Evolutionary conservation across 495 filamentous ascomycete genomes (phyloP).

Genomic region (Lophiostoma macrostomum): DNA sequence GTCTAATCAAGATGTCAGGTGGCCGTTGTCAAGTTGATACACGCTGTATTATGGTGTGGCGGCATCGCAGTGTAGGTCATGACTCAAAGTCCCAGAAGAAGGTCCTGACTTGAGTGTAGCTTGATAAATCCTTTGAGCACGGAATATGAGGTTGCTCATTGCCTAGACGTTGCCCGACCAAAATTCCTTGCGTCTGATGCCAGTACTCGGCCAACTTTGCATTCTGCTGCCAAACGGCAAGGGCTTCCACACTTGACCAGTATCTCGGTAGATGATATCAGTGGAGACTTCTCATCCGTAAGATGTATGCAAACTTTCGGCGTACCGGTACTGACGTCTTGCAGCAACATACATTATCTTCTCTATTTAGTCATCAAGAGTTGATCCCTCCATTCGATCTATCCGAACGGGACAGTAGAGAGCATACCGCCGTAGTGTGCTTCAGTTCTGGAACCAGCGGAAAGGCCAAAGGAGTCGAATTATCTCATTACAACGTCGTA

Average conservation of each 20-base stretch:
- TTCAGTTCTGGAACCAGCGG: constrained; percentile 25
- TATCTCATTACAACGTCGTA: constrained; percentile 15
- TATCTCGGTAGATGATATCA: too few relatives aligned
- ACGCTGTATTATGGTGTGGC: constrained; percentile 14
- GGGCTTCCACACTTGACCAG: too few relatives aligned
- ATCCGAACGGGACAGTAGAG: constrained; percentile 7
- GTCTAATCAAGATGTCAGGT: neutral
- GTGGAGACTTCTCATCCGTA: too few relatives aligned
- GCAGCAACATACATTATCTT: neutral
- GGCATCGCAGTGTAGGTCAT: constrained; percentile 2
- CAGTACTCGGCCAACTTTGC: constrained; percentile 3
- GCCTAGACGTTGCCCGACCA: constrained; percentile 8
- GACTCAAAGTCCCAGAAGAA: neutral
- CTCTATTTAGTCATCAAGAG: neutral
- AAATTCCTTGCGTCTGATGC: constrained; percentile 3
- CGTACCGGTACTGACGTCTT: neutral
- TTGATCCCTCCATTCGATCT: constrained; percentile 6
- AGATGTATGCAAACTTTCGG: neutral
- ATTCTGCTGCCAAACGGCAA: neutral
- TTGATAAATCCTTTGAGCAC: constrained; percentile 13
- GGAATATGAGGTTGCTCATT: constrained; percentile 9
- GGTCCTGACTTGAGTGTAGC: neutral
- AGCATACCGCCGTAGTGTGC: constrained; percentile 8
- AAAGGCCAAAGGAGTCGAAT: constrained; percentile 16
- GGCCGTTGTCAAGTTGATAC: constrained; percentile 12